Conservation (phyloP, 2,329 filamentous ascomycete species). For the Fusarium heterosporum region DNA sequence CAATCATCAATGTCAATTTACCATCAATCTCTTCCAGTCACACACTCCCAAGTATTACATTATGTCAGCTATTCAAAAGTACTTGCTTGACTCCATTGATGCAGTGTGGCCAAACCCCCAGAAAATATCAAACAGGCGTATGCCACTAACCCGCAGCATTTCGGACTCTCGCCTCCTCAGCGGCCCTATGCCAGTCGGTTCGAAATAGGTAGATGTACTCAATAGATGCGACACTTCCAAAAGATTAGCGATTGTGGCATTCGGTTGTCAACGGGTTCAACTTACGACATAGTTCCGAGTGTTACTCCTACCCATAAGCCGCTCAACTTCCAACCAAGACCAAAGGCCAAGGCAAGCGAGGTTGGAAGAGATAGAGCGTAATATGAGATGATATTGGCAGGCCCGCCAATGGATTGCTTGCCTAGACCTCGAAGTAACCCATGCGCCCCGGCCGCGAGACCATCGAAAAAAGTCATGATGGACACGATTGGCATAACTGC, state of each 20-base stretch:
- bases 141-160: constrained; percentile 58
- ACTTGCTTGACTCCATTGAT: neutral
- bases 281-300: constrained; percentile 74
- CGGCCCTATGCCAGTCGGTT: constrained; percentile 67
- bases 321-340: constrained; percentile 77
- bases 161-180: constrained; percentile 63
- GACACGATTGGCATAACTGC: constrained; percentile 82
- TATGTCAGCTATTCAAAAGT: neutral
- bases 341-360: constrained; percentile 82
- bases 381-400: constrained; percentile 87
- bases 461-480: constrained; percentile 90
- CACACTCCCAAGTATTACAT: neutral
- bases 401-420: constrained; percentile 89
- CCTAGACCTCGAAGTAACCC: constrained; percentile 89
- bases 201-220: constrained; percentile 65
- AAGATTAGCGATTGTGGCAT: constrained; percentile 15
- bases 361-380: constrained; percentile 89
- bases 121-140: no score
- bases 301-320: constrained; percentile 87
- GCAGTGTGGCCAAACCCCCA: neutral
- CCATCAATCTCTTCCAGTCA: neutral
- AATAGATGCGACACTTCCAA: constrained; percentile 61
- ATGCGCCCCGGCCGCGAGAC: constrained; percentile 81
- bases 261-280: constrained; percentile 18
- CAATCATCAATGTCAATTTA: neutral